A percentile compares a stretch with the other conserved stretches of the same genome.
These are phyloP conservation scores for Apiospora rasikravindrae DNA, from an alignment of 2,329 filamentous ascomycete species.

Conservation along the genomic window DNA sequence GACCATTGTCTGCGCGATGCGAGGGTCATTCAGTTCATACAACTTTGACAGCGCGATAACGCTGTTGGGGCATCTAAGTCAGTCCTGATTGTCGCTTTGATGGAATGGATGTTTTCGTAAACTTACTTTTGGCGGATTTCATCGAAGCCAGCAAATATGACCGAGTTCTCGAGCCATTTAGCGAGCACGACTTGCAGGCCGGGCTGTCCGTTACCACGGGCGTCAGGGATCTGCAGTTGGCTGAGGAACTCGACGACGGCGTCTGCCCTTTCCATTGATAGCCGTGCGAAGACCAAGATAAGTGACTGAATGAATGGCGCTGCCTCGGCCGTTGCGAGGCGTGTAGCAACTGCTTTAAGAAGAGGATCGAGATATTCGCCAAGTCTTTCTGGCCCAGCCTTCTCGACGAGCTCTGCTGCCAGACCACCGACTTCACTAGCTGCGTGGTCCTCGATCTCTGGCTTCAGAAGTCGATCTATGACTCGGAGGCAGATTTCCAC, in stretches of 20 bases:
- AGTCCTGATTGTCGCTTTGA: background rate
- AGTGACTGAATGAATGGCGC: constrained; percentile 94
- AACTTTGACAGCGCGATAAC: constrained; percentile 93
- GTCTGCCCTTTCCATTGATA: constrained; percentile 82
- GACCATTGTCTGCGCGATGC: constrained; percentile 79
- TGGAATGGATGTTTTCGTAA: background rate
- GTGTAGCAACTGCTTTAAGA: constrained; percentile 83
- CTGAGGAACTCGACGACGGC: constrained; percentile 93
- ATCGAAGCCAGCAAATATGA: constrained; percentile 97
- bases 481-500: constrained; percentile 89
- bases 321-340: constrained; percentile 81
- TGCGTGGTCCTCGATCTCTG: constrained; percentile 86
- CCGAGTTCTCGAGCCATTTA: constrained; percentile 97
- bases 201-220: constrained; percentile 63
- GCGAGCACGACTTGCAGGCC: constrained; percentile 88
- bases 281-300: constrained; percentile 90
- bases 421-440: constrained; percentile 96
- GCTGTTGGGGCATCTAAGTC: constrained; percentile 47
- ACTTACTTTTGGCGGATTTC: constrained; percentile 94
- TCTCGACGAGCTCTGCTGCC: constrained; percentile 93
- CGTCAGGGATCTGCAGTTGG: constrained; percentile 70
- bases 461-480: constrained; percentile 86
- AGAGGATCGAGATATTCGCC: constrained; percentile 90
- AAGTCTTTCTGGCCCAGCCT: constrained; percentile 87
- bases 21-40: constrained; percentile 83